Percentiles rank a stretch among this genome's conserved stretches.
Evolutionary conservation across 129 eudicot genomes (phyloP).

Genomic region (Arctium lappa): DNA sequence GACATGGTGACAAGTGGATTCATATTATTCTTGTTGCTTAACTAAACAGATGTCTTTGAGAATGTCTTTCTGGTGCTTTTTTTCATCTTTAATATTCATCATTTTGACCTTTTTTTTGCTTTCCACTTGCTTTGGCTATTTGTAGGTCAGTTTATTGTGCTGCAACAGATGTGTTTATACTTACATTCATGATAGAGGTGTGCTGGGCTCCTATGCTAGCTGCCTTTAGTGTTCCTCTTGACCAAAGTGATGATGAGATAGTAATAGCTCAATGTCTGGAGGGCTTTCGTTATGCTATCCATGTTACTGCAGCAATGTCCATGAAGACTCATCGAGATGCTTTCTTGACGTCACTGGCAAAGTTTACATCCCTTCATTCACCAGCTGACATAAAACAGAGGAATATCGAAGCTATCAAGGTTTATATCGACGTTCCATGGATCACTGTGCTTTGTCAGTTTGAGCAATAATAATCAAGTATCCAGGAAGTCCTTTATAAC

Average conservation of each 20-base stretch:
- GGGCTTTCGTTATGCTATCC: constrained; percentile 90
- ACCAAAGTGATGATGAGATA: constrained; percentile 85
- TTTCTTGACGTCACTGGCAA: constrained; percentile 90
- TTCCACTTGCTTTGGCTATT: constrained; percentile 30
- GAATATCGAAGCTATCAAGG: constrained; percentile 98
- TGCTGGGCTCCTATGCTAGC: constrained; percentile 99
- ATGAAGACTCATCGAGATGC: constrained; percentile 99
- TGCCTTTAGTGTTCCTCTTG: constrained; percentile 99
- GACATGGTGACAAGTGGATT: too few species aligned
- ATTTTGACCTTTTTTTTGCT: background rate
- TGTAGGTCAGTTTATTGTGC: constrained; percentile 96
- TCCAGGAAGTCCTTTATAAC: background rate
- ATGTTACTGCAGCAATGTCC: constrained; percentile 96
- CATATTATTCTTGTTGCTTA: background rate
- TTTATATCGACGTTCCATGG: constrained; percentile 24
- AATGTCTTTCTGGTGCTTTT: background rate
- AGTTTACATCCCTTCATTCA: constrained; percentile 93
- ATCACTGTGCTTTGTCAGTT: background rate
- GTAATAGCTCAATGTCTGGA: constrained; percentile 71
- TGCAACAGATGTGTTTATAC: constrained; percentile 90
- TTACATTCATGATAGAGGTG: constrained; percentile 89
- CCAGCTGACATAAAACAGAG: constrained; percentile 97
- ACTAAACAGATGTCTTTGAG: background rate
- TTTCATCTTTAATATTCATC: background rate
- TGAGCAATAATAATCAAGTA: background rate